These are phyloP conservation scores for Zymoseptoria ardabiliae DNA, from an alignment of 2,329 filamentous ascomycete species.

Conservation along the genomic window DNA sequence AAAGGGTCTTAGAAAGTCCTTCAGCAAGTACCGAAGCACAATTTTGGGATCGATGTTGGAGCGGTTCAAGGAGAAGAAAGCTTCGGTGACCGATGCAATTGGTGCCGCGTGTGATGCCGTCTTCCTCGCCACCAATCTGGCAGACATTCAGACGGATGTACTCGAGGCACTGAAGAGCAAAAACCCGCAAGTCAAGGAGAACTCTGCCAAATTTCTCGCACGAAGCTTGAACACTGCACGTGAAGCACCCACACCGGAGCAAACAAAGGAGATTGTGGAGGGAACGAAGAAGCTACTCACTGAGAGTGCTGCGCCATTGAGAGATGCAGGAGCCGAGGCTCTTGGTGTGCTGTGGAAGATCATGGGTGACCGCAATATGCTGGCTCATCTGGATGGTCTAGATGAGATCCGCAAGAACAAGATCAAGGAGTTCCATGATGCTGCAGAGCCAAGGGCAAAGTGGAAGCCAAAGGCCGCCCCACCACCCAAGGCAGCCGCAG, in stretches of 20 bases:
- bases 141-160: conserved; percentile 88
- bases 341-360: conserved; percentile 98
- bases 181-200: conserved; percentile 95
- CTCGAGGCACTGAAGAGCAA: conserved; percentile 81
- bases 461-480: conserved; percentile 78
- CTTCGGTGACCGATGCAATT: conserved; percentile 77
- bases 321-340: conserved; percentile 84
- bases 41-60: conserved; percentile 91
- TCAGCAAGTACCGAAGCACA: conserved; percentile 69
- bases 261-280: conserved; percentile 81
- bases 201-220: conserved; percentile 88
- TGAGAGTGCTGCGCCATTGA: conserved; percentile 77
- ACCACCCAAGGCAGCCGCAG: conserved; percentile 51
- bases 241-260: conserved; percentile 74
- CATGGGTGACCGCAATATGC: conserved; percentile 93
- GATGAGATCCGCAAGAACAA: conserved; percentile 95
- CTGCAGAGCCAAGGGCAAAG: conserved; percentile 77
- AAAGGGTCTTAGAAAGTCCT: conserved; percentile 71
- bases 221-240: conserved; percentile 76
- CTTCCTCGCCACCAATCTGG: conserved; percentile 59
- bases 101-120: conserved; percentile 73
- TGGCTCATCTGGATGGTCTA: conserved; percentile 78
- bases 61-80: conserved; percentile 95
- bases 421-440: conserved; percentile 84
- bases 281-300: conserved; percentile 80